A percentile compares a stretch with the other conserved stretches of the same genome.
Conservation (phyloP, 169 alveolate genomes). For the Besnoitia besnoiti region DNA sequence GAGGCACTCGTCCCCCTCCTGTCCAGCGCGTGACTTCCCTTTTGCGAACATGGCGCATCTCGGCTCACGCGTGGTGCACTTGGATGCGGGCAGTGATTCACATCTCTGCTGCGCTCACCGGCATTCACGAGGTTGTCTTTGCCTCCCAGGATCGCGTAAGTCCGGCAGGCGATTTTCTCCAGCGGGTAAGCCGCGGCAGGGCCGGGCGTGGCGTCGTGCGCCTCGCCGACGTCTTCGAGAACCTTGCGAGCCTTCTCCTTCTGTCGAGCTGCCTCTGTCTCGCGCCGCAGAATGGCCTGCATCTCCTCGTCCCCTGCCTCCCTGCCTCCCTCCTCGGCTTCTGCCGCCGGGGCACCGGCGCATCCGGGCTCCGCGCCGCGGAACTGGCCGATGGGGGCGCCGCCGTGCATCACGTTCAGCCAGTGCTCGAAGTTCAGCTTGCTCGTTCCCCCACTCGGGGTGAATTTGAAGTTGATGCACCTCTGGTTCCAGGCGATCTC, state of each 20-base stretch:
- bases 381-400: neutral
- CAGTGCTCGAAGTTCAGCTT: slow-evolving; percentile 5
- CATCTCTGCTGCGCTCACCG: slow-evolving; percentile 35
- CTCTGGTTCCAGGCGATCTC: slow-evolving; percentile 56
- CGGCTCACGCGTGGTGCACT: neutral
- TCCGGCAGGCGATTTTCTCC: slow-evolving; percentile 40
- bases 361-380: neutral
- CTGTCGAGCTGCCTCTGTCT: neutral
- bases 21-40: neutral
- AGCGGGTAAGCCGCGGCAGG: slow-evolving; percentile 47
- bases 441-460: slow-evolving; percentile 55
- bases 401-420: neutral
- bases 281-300: neutral
- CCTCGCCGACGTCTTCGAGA: neutral
- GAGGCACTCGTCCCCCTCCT: neutral
- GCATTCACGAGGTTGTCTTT: slow-evolving; percentile 62
- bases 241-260: neutral
- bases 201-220: slow-evolving; percentile 11
- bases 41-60: neutral
- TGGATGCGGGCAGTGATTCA: neutral
- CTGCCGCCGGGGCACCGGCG: too few species aligned
- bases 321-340: neutral
- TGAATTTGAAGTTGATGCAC: slow-evolving; percentile 53
- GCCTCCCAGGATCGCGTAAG: slow-evolving; percentile 48
- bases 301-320: neutral